Evolutionary conservation across 768 basidiomycete species (phyloP), one percentile per base, ranked within the genome.

Genomic region (Dendrothele bispora): DNA sequence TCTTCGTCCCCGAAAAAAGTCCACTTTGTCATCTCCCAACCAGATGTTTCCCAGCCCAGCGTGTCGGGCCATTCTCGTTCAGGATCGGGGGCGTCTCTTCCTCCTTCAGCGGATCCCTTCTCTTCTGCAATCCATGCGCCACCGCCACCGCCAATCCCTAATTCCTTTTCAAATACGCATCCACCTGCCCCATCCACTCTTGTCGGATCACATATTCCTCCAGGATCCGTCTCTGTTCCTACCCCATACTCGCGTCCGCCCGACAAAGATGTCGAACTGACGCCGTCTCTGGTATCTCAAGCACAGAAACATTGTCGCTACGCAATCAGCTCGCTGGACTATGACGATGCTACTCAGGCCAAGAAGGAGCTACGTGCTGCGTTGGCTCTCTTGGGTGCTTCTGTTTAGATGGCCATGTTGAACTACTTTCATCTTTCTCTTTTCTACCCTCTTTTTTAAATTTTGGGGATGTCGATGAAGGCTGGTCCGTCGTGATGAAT

Each of bases 261-360:
- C 1, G n/a, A n/a, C n/a, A 55, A 62, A 15, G 55, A 61, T 25
- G 39, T 71, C 7, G 83, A 84, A 26, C 65, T 93, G 38, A 81
- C 87, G 1, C 82, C 88, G 4, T 71, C 70, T 43, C 61, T 83
- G 44, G 77, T 97, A 21, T 74, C 84, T 17, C 82, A 86, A 52
- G 82, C 81, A 12, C 95, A 99, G 74, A 97, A 90, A 61, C 93
- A 95, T 57, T 93, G 93, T 56, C 79, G 80, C 44, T 97, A 88
- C 69, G 95, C 95, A 6, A 91, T 98, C 48, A 92, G 90, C 25
- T 83, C 97, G n/a, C 72, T 99, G 46, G 93, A 98, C 61, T 98
- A 95, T 62, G 95, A 98, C 61, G 95, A 99, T 65, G 74, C 76
- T 8, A 87, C 88, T 53, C 88, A 90, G 57, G 95, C 95, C 15